A percentile compares a stretch with the other conserved stretches of the same genome.
Conservation (phyloP, 169 alveolate genomes). For the Cryptosporidium sp. region DNA sequence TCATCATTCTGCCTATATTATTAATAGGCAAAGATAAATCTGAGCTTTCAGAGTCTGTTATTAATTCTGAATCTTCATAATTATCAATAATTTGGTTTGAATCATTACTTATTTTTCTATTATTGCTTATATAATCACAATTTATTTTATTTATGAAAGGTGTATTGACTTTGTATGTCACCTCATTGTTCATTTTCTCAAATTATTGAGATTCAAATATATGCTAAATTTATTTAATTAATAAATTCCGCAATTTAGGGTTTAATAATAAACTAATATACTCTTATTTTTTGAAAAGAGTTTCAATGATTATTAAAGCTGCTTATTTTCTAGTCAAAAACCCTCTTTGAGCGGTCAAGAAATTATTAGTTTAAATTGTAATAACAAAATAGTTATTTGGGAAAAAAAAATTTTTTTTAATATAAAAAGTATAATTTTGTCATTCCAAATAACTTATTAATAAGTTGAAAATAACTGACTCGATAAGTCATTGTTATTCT, state of each 20-base stretch:
- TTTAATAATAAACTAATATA: neutral
- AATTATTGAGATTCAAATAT: too few species aligned
- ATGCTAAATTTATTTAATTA: too few species aligned
- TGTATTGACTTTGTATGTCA: neutral
- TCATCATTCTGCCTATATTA: slow-evolving; percentile 58
- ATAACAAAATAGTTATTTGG: too few species aligned
- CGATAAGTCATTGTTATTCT: too few species aligned
- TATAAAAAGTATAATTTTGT: neutral
- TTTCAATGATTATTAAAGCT: neutral
- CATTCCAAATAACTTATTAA: too few species aligned
- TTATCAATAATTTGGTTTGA: neutral
- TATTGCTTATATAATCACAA: neutral
- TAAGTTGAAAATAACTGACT: too few species aligned
- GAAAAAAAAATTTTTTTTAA: too few species aligned
- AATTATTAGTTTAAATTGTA: too few species aligned
- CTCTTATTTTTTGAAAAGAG: neutral
- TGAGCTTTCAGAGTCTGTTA: slow-evolving; percentile 1
- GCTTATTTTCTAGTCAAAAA: neutral
- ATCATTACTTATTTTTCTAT: neutral
- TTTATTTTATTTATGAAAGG: neutral
- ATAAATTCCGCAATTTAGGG: neutral
- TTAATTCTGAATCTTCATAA: slow-evolving; percentile 4
- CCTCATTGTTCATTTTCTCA: neutral
- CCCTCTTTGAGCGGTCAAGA: slow-evolving; percentile 4
- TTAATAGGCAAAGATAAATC: slow-evolving; percentile 40